Percentiles rank a stretch among this genome's conserved stretches.
Evolutionary conservation across 371 early-diverging fungal genomes (phyloP).

Genomic region (Parasitella parasitica): DNA sequence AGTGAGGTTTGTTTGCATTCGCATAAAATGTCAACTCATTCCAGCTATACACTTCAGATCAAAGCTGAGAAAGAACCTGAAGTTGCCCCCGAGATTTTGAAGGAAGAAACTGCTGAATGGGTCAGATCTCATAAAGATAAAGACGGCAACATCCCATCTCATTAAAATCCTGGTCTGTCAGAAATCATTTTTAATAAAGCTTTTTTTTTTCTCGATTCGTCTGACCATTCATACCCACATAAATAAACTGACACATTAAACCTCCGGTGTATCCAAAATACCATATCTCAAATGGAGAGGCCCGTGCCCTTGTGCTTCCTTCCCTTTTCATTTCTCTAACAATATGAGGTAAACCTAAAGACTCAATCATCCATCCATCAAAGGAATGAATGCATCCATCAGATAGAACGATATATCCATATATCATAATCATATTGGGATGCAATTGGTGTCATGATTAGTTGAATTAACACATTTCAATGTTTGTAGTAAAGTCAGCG

Average conservation of each 20-base stretch:
- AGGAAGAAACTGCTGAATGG: conserved; percentile 18
- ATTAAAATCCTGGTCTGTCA: too few relatives aligned
- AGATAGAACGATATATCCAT: not conserved
- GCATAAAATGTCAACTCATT: not conserved
- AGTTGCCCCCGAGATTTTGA: conserved; percentile 4
- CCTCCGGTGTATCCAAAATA: not conserved
- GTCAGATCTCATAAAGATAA: conserved; percentile 1
- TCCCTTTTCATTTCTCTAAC: conserved; percentile 15
- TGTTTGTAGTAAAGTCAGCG: conserved; percentile 77
- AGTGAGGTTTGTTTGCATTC: not conserved
- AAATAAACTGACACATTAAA: not conserved
- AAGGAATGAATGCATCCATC: conserved; percentile 9
- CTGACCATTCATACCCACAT: not conserved
- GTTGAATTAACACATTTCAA: not conserved
- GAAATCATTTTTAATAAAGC: too few relatives aligned
- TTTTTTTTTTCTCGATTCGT: too few relatives aligned
- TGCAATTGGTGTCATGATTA: not conserved
- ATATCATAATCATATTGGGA: not conserved
- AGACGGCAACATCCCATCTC: not conserved
- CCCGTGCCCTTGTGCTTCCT: conserved; percentile 19
- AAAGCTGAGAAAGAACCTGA: conserved; percentile 16
- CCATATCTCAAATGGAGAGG: not conserved
- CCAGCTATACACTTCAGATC: not conserved
- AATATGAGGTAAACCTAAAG: conserved; percentile 31
- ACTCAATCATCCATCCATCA: conserved; percentile 13